These are phyloP conservation scores for Chlamydomonas sp. DNA, from an alignment of 139 green algal genomes.

Conservation along the genomic window DNA sequence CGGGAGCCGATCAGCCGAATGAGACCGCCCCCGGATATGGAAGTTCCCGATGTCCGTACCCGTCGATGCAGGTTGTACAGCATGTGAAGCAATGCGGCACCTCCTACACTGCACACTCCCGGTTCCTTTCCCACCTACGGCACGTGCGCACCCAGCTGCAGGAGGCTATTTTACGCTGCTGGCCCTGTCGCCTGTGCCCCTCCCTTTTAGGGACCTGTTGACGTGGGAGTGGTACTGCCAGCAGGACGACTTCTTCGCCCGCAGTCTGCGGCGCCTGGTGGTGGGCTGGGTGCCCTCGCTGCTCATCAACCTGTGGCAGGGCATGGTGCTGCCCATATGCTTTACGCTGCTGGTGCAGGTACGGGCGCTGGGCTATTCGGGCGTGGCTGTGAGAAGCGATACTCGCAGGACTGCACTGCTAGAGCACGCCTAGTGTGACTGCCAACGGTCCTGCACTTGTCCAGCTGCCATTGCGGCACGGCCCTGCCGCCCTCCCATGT, in stretches of 20 bases:
- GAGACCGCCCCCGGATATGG: no score
- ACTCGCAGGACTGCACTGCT: neutral
- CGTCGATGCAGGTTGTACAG: no score
- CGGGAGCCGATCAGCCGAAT: no score
- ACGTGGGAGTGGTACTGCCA: slow-evolving; percentile 72
- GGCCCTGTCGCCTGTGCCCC: neutral
- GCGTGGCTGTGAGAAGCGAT: neutral
- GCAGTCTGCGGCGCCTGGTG: slow-evolving; percentile 62
- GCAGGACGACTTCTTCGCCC: slow-evolving; percentile 23
- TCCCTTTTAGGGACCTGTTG: neutral
- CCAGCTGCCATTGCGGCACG: neutral
- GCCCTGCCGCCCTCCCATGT: neutral
- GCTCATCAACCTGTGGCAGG: slow-evolving; percentile 86
- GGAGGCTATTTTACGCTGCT: no score
- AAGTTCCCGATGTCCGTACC: no score
- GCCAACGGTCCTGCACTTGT: no score
- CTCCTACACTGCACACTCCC: no score
- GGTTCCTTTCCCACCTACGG: no score
- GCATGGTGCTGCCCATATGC: slow-evolving; percentile 77
- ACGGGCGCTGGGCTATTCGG: neutral
- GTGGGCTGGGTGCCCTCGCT: slow-evolving; percentile 80
- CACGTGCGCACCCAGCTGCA: no score
- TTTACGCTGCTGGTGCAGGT: slow-evolving; percentile 71
- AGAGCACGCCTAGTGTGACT: neutral
- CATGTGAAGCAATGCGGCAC: no score